phyloP scores from a whole-genome alignment of 148 eudicot species.

The Selenicereus undatus region DNA sequence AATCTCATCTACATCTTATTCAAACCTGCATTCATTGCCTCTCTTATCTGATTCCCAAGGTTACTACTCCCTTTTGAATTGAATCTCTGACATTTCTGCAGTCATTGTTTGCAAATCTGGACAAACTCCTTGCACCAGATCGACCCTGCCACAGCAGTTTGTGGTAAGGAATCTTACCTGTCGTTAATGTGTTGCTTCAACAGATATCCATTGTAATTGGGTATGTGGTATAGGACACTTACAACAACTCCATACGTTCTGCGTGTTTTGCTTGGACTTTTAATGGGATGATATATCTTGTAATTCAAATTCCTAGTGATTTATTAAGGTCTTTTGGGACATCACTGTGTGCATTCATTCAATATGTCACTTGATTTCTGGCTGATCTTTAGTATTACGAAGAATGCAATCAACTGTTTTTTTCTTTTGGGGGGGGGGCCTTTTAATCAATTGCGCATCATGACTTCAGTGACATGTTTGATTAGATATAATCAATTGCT shows the following conservation, averaged over 20 bases:
- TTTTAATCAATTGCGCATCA: no score
- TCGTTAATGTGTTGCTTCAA: background rate
- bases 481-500: no score
- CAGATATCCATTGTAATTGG: background rate
- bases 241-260: background rate
- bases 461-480: no score
- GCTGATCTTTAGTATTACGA: no score
- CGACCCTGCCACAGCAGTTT: constrained; percentile 35
- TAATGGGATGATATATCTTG: no score
- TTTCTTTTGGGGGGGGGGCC: no score
- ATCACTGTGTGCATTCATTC: no score
- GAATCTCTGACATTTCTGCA: constrained; percentile 11
- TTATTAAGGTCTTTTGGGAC: no score
- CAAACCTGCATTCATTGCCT: constrained; percentile 3
- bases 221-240: background rate
- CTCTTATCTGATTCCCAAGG: constrained; percentile 5
- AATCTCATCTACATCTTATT: background rate
- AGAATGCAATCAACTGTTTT: no score
- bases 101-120: constrained; percentile 29
- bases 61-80: background rate
- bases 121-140: constrained; percentile 35
- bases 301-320: no score
- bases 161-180: constrained; percentile 23
- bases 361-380: no score
- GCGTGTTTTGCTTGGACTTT: no score